phyloP scores from a whole-genome alignment of 768 basidiomycete genomes.

The Mycena olivaceomarginata region DNA sequence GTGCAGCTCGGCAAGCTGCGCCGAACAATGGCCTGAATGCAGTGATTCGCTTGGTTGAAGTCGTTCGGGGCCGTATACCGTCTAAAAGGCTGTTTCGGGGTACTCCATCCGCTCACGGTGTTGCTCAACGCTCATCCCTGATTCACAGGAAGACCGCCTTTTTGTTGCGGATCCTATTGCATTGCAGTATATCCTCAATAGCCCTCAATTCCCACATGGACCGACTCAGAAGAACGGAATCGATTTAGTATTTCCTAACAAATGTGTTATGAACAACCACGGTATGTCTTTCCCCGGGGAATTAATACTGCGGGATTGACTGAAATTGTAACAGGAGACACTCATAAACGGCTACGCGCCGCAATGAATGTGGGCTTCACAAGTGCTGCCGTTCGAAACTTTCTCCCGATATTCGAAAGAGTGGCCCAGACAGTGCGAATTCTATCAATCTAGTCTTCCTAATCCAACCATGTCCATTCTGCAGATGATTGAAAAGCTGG shows the following conservation, averaged over 20 bases:
- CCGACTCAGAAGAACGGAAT: background rate
- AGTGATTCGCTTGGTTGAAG: too few relatives aligned
- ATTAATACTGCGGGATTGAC: background rate
- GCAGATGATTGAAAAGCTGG: constrained; percentile 10
- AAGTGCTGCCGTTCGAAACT: constrained; percentile 10
- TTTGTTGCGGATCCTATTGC: constrained; percentile 26
- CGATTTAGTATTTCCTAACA: background rate
- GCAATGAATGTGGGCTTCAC: constrained; percentile 19
- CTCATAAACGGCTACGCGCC: constrained; percentile 10
- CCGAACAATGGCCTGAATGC: too few relatives aligned
- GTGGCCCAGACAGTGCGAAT: background rate
- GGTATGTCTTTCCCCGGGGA: background rate
- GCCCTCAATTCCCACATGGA: background rate
- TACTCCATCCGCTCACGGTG: background rate
- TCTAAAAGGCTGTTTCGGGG: too few relatives aligned
- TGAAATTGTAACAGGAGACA: background rate
- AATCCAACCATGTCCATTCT: background rate
- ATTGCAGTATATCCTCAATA: constrained; percentile 7
- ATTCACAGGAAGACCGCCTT: constrained; percentile 17
- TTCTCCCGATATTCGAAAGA: constrained; percentile 1
- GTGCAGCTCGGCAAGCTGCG: too few relatives aligned
- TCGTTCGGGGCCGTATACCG: too few relatives aligned
- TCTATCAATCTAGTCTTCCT: background rate
- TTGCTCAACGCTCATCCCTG: too few relatives aligned
- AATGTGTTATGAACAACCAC: background rate